phyloP scores from a whole-genome alignment of 2,329 filamentous ascomycete genomes.

The Nemania bipapillata region DNA sequence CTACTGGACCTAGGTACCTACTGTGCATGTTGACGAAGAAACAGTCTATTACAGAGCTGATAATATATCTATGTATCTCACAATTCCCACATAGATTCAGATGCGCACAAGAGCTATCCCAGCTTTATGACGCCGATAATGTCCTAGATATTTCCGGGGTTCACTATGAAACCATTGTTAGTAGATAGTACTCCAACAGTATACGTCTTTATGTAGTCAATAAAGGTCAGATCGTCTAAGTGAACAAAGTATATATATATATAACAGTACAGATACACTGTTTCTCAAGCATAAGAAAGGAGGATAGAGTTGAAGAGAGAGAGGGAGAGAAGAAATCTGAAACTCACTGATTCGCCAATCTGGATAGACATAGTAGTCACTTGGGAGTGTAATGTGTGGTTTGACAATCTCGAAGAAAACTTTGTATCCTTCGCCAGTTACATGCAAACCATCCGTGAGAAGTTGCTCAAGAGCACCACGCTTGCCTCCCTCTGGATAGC shows the following conservation, averaged over 20 bases:
- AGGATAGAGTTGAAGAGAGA: too few relatives aligned
- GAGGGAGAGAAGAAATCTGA: background rate
- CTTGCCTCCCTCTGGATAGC: constrained; percentile 62
- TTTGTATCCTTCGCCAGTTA: constrained; percentile 64
- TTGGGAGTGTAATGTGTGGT: constrained; percentile 59
- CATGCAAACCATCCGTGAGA: constrained; percentile 68
- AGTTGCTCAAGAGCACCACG: constrained; percentile 63
- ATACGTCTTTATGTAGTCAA: too few relatives aligned
- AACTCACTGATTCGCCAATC: constrained; percentile 56
- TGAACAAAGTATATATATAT: too few relatives aligned
- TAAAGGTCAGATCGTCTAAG: too few relatives aligned
- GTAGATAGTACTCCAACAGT: background rate
- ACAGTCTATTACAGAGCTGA: too few relatives aligned
- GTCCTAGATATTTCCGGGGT: constrained; percentile 33
- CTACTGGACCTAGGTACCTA: too few relatives aligned
- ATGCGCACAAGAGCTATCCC: background rate
- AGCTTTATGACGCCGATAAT: background rate
- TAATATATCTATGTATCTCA: background rate
- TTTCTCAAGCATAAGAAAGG: too few relatives aligned
- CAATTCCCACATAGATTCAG: background rate
- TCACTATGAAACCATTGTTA: constrained; percentile 35
- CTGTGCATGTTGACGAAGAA: too few relatives aligned
- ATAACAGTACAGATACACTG: too few relatives aligned
- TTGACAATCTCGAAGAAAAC: constrained; percentile 58
- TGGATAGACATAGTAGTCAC: constrained; percentile 58